Conservation (phyloP, 1,139 yeast genomes). For the Protomyces inouyei region DNA sequence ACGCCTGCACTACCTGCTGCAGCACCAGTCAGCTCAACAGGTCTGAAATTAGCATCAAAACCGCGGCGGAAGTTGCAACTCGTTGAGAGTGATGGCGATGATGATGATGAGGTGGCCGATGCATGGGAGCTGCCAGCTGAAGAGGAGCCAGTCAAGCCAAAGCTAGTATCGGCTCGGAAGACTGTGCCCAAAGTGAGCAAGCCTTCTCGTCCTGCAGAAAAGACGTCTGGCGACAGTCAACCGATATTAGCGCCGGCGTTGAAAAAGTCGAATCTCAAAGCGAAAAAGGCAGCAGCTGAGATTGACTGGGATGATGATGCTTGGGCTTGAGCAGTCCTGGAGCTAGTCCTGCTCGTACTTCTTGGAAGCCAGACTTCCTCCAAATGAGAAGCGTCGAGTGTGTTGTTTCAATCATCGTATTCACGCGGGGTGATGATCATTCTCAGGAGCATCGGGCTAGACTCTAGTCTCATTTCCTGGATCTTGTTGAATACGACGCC, state of each 20-base stretch:
- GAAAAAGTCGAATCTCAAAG: not conserved
- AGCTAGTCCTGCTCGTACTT: not conserved
- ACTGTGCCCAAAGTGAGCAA: not conserved
- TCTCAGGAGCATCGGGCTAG: too few relatives aligned
- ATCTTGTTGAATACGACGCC: too few relatives aligned
- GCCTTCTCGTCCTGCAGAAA: not conserved
- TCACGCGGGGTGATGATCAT: too few relatives aligned
- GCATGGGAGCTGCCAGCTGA: constrained; percentile 11
- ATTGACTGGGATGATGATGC: constrained; percentile 24
- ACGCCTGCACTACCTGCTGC: not conserved
- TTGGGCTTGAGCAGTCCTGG: not conserved
- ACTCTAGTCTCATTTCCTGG: too few relatives aligned
- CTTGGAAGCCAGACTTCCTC: too few relatives aligned
- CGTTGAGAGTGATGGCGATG: not conserved
- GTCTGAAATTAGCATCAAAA: constrained; percentile 5
- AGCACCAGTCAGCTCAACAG: not conserved
- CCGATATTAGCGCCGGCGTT: not conserved
- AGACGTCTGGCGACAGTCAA: not conserved
- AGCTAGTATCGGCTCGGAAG: not conserved
- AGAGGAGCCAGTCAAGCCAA: not conserved
- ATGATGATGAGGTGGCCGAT: constrained; percentile 14
- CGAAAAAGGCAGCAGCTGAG: not conserved
- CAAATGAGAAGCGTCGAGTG: too few relatives aligned
- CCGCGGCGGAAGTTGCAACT: constrained; percentile 4
- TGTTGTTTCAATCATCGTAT: too few relatives aligned